Base-by-base conservation (phyloP, 2,329 filamentous ascomycete genomes). In the Aspergillus awamori region DNA sequence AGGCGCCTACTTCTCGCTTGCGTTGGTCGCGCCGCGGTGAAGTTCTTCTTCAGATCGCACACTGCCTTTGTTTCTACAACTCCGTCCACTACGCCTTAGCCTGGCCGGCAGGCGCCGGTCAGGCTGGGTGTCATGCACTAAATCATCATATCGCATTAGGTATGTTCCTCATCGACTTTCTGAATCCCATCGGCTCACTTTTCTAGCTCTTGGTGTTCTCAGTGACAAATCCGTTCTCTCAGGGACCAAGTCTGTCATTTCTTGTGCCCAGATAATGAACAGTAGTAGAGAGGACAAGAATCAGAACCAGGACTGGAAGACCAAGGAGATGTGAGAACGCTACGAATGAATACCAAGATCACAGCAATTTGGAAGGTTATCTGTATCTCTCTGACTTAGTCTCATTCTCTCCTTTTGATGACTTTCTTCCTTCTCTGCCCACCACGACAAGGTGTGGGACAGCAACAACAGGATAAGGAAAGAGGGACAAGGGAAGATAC, bases 341-440 rank as follows among this genome's bases (percentile, higher is more conserved):
- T 26, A 28, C 22, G 26, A 8, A 30, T 17, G 15, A 28, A 51
- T 15, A 30, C 26, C 33, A 28, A 30, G 47, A 20, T 5, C n/a
- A n/a, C 26, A 11, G 47, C 17, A 17, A 15, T 10, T n/a, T 24
- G 17, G 8, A 33, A 11, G 28, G 28, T 30, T 30, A 38, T 45
- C 20, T 20, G 20, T 20, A 8, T 45, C 39, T 53, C 43, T 55
- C 48, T 48, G 33, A 13, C 26, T 13, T 28, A 55, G 33, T 55
- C 51, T n/a, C 47, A 17, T 45, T 62, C 51, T 38, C 13, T 13
- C 43, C 47, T 43, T 58, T 59, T 63, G 43, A 49, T 55, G 8
- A 33, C 38, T 39, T 47, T 62, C 13, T 57, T 51, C 28, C 10
- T 49, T 39, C 52, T 58, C 15, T 26, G 30, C 33, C 38, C 47